Base-by-base conservation (phyloP, 495 filamentous ascomycete species). In the Umbilicaria muhlenbergii region DNA sequence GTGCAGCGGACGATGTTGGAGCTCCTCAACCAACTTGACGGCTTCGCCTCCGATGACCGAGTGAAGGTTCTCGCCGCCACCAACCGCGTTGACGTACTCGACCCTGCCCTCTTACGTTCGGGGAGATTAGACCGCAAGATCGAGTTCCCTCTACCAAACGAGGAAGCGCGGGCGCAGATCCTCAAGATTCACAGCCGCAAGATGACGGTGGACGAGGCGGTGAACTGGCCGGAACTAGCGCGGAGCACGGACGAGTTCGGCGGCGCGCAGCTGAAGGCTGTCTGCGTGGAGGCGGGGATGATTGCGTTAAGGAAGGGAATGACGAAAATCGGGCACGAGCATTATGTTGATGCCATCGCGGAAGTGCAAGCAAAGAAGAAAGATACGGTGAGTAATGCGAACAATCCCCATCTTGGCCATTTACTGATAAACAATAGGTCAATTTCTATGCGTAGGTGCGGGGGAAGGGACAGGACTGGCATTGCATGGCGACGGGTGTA, bases 1-100 rank as follows among this genome's bases (percentile, higher is more conserved):
- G 91, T 99, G 42, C 91, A 99, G 67, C 75, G 91, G 61, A 99
- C 91, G 39, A 99, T 99, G 91, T 68, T 99, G 65, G 91, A 99
- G 58, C 75, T 99, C 21, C 82, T 99, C 50, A 99, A 99, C 68
- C 91, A 99, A 67, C 78, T 99, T 13, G 91, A 99, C 59, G 91
- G 91, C 38, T 99, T 99, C 58, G 92, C 91, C 2, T 92, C 85
- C n/a, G 92, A 96, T 54, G 92, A 99, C 59, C 79, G 92, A 2
- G 89, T 99, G 74, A 99, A 99, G 66, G 91, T 99, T 3, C 78
- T 99, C 14, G 92, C 92, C 3, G 91, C 91, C 45, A 99, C 91
- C 21, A 99, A 99, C 70, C 83, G 91, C 50, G 85, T 99, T 39
- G 91, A 99, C 54, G 92, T 99, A 13, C 76, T 99, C 13, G 91